Evolutionary conservation across 2,329 filamentous ascomycete genomes (phyloP).

Genomic region (Zalaria obscura): DNA sequence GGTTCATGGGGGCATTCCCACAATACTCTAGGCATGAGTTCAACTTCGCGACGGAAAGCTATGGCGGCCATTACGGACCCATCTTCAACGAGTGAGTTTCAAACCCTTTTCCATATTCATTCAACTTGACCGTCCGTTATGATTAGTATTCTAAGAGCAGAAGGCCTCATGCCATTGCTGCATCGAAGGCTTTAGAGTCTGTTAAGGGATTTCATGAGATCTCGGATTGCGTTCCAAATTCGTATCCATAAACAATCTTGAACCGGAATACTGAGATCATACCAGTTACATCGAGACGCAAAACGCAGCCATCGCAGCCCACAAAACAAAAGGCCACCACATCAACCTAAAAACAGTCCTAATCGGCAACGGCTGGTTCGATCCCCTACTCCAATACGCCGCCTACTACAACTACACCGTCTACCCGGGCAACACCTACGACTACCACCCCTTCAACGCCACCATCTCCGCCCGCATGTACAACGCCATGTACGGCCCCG

Average conservation of each 20-base stretch:
- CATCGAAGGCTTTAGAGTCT: too few species aligned
- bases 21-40: constrained; percentile 17
- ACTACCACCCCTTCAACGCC: constrained; percentile 37
- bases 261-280: too few species aligned
- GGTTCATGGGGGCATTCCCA: constrained; percentile 47
- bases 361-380: constrained; percentile 45
- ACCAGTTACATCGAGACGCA: constrained; percentile 6
- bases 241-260: too few species aligned
- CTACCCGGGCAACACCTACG: constrained; percentile 42
- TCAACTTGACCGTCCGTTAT: too few species aligned
- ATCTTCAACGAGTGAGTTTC: constrained; percentile 10
- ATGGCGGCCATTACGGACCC: constrained; percentile 17
- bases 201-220: too few species aligned
- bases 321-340: constrained; percentile 8
- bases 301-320: constrained; percentile 3
- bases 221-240: too few species aligned
- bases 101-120: background rate
- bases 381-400: constrained; percentile 41
- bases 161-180: too few species aligned
- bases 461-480: constrained; percentile 37
- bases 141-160: too few species aligned
- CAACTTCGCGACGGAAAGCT: constrained; percentile 16
- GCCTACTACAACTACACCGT: constrained; percentile 46
- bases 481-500: constrained; percentile 45
- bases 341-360: constrained; percentile 18